Base-by-base conservation (phyloP, 2,329 filamentous ascomycete genomes). In the Talaromyces sp. region DNA sequence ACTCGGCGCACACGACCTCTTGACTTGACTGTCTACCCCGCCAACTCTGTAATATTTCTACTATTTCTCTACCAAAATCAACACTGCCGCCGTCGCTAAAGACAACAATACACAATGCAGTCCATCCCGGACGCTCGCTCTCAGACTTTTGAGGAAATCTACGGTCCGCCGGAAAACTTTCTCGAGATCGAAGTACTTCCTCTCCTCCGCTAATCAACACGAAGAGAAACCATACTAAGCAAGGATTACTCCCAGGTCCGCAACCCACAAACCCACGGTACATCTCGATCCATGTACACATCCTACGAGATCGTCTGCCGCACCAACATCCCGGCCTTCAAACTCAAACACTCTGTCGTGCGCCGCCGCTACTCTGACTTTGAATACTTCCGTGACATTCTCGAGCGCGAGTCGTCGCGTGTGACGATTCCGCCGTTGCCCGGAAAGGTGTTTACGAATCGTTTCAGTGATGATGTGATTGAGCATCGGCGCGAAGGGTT, bases 311-410 rank as follows among this genome's bases (percentile, higher is more conserved):
- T 99, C 73, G 85, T 96, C 69, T 96, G 95, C 81, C 89, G 90
- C 70, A 99, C 95, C 78, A 99, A 99, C 80, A 99, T 99, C 73
- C 95, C 95, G 61, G 93, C 95, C 69, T 99, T 99, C 85, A 98
- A 98, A 81, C 87, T 97, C 69, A 91, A 93, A 67, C 86, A 90
- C 74, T 92, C 88, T 65, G 86, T 87, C 68, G 95, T 99, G 64
- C 91, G 93, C 68, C 88, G 95, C 64, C 91, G 95, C 57, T 99
- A 99, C 82, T 95, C 89, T 60, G 95, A 99, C 77, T 99, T 99
- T 75, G 95, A 99, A 80, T 93, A 96, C 80, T 99, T 99, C 77
- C 90, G 95, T 73, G 95, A 99, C 77, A 96, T 98, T 65, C 86
- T 99, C 63, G 95, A 99, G 84, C 88, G 95, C 68, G 95, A 99